Base-by-base conservation (phyloP, 2,329 filamentous ascomycete species). In the Triangularia verruculosa region DNA sequence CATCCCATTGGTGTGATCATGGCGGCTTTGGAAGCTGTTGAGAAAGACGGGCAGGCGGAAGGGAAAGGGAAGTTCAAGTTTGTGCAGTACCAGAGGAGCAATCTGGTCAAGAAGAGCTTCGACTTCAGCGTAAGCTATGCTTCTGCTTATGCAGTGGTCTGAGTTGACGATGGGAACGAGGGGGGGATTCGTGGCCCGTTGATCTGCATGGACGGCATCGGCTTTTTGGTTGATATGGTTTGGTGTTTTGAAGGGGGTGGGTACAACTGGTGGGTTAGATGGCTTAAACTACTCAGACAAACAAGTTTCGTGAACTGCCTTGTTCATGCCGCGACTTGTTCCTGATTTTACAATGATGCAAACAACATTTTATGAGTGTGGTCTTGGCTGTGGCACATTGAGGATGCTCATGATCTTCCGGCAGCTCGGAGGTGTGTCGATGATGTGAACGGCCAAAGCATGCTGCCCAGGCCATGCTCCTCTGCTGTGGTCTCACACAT, bases 101-200 rank as follows among this genome's bases (percentile, higher is more conserved):
- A 86, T 64, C 79, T 96, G 75, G 90, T 90, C 3, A 81, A 84
- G 68, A 81, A 82, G 28, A 80, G 89, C 0, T 76, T 74, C 15
- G 92, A 97, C 67, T 95, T 88, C 69, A 97, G 93, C 70, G 95
- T 99, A 59, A 97, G 93, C 78, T 99, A 99, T 76, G 93, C 91
- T 2, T 94, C 93, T 74, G 95, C 93, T 3, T 96, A 95, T 81
- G 92, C 93, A 8, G 82, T 93, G 15, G 73, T 93, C 32, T 93
- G 67, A 74, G 4, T 47, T 47, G 39, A 9, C n/a, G 7, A 4
- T 20, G 39, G n/a, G 39, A 47, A 12, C 5, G 27, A 12, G 9
- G 30, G 30, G 3, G 30, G 5, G 30, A 8, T 32, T 6, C 11
- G 5, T 6, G 30, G 11, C 30, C 30, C 30, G 11, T 32, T 32